Conservation (phyloP, 2,329 filamentous ascomycete species). For the Hypoxylon sp. region DNA sequence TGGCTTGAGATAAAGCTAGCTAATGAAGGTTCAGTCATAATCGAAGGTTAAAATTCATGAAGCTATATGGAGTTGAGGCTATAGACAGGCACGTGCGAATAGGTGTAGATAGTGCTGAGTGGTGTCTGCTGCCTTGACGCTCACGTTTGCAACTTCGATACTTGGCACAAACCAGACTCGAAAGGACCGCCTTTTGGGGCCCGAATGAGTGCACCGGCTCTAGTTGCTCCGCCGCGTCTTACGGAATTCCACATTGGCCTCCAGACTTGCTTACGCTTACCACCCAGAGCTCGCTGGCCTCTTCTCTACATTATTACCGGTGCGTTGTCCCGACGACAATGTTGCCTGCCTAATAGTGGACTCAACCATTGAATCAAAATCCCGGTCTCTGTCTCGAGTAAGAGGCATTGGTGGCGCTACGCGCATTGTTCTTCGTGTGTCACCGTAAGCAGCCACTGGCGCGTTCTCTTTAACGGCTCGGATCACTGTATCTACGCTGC, state of each 20-base stretch:
- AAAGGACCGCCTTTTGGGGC: not conserved
- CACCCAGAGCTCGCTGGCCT: slow-evolving; percentile 2
- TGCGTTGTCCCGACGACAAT: not conserved
- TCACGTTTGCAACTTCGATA: not conserved
- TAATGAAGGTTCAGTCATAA: not conserved
- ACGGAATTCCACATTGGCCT: not conserved
- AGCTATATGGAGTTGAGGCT: not conserved
- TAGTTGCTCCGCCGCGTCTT: not conserved
- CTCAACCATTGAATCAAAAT: not conserved
- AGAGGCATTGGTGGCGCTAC: not conserved
- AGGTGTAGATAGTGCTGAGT: not conserved
- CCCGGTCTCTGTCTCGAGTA: not conserved
- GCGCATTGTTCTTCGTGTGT: not conserved
- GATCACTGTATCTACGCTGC: slow-evolving; percentile 25
- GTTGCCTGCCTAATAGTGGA: not conserved
- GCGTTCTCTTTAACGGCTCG: not conserved
- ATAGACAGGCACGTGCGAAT: not conserved
- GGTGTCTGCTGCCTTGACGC: slow-evolving; percentile 1
- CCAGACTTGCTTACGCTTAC: not conserved
- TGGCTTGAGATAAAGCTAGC: not conserved
- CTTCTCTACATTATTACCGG: not conserved
- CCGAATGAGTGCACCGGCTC: not conserved
- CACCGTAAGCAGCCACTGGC: not conserved
- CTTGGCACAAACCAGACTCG: not conserved
- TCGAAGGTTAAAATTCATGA: not conserved